Evolutionary conservation across 2,329 filamentous ascomycete species (phyloP).

Genomic region (Plectosphaerella plurivora): DNA sequence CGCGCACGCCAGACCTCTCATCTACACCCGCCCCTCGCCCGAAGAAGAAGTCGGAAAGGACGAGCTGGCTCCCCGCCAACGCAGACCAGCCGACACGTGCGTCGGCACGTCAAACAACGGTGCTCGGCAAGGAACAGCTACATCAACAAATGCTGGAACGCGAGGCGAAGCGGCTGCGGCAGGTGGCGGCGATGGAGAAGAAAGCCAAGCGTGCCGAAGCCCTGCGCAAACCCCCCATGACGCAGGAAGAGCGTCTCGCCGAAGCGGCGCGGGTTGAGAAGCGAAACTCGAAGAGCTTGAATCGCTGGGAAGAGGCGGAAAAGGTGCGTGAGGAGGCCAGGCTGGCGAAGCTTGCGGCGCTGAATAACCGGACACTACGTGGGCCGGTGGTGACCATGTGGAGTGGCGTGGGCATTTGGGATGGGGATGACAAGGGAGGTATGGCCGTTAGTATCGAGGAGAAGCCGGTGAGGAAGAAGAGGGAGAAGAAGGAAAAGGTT

Average conservation of each 20-base stretch:
- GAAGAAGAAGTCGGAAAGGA: slow-evolving; percentile 57
- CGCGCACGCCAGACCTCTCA: slow-evolving; percentile 24
- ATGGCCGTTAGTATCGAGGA: slow-evolving; percentile 60
- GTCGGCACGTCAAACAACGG: slow-evolving; percentile 54
- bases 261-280: slow-evolving; percentile 82
- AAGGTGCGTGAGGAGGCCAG: slow-evolving; percentile 82
- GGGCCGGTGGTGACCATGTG: slow-evolving; percentile 89
- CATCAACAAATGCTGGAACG: slow-evolving; percentile 71
- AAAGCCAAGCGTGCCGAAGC: slow-evolving; percentile 68
- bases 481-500: slow-evolving; percentile 44
- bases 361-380: slow-evolving; percentile 81
- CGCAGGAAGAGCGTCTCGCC: slow-evolving; percentile 77
- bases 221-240: slow-evolving; percentile 74
- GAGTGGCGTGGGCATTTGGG: slow-evolving; percentile 83
- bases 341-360: slow-evolving; percentile 74
- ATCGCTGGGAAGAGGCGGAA: slow-evolving; percentile 91
- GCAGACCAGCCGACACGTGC: slow-evolving; percentile 54
- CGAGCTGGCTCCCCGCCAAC: slow-evolving; percentile 52
- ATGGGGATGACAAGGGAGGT: slow-evolving; percentile 56
- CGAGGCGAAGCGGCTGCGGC: slow-evolving; percentile 65
- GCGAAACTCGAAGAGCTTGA: slow-evolving; percentile 83
- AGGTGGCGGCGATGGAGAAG: slow-evolving; percentile 63
- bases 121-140: slow-evolving; percentile 55
- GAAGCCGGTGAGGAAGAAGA: slow-evolving; percentile 48
- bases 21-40: slow-evolving; percentile 40